Base-by-base conservation (phyloP, 163 green algal genomes). In the Chlamydomonas reinhardtii region DNA sequence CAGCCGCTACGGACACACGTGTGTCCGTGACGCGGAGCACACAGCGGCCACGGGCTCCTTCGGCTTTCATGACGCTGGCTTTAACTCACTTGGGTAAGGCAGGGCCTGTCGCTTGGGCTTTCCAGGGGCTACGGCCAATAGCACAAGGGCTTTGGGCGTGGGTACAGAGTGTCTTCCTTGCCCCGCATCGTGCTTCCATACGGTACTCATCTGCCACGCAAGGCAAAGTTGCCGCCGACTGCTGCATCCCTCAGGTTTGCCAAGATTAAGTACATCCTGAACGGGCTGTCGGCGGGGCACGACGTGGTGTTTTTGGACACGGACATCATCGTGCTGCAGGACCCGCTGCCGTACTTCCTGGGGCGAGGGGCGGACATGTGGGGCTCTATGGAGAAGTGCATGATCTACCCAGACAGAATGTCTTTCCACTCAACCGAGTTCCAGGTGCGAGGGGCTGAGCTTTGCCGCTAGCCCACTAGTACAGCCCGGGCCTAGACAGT, bases 241-340 rank as follows among this genome's bases (percentile, higher is more conserved):
- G 48, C 70, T 5, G 4, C 70, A 31, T 24, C 72, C 29, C 12
- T 0, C 75, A 83, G 76, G 2, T 87, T 82, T 31, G 82, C 82
- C 59, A 87, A 87, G 72, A 77, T 82, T 61, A 87, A 87, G 72
- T 87, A 87, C 72, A 87, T 87, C 14, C 82, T 87, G 11, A 87
- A 87, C 70, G 80, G 80, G 54, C 80, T 86, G 5, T 80, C 70
- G 25, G 34, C 56, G 5, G 80, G 80, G 12, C 80, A 86, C 37
- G 80, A 86, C 61, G 80, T 86, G 24, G 72, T 87, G 20, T 87
- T 82, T 37, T 59, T 87, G 61, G 82, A 87, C 82, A 87, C 72
- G 4, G 82, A 87, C 61, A 75, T 87, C 59, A 43, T 87, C n/a
- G 20, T 87, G n/a, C 59, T 87, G 61, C 72, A 62, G 8, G 82